Base-by-base conservation (phyloP, 306 rosid species). In the Cicer yamashitae region DNA sequence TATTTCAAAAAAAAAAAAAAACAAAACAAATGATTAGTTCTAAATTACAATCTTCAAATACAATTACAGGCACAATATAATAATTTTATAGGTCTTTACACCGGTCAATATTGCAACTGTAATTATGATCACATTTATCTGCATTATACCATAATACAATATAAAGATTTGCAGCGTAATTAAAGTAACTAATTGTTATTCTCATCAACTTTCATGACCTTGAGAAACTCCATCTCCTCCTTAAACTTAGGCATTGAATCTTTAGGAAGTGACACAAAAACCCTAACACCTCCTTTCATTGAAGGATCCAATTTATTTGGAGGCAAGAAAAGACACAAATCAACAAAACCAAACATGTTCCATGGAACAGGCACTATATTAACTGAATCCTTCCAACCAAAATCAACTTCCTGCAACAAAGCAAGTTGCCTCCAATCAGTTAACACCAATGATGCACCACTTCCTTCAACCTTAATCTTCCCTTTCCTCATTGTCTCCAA, bases 351-450 rank as follows among this genome's bases (percentile, higher is more conserved):
- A 76, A 85, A 69, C 60, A 81, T 75, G 82, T 85, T 79, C 83
- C 81, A 72, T 9, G 91, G 87, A 7, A 85, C 63, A 6, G 91
- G 79, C 3, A 82, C 53, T 14, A 85, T 59, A 54, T 88, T 85
- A 65, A 83, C 79, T 20, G 83, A 69, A 52, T 10, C 73, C 67
- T 84, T 85, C 78, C 86, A 81, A 43, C 91, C 91, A 68, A 88
- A 78, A 65, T 80, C 85, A 70, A 74, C 83, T 74, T 85, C 88
- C 44, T 83, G 83, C 76, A 83, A 17, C 72, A 88, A 85, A 41
- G 82, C 79, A 63, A 88, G 51, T 18, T 88, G 84, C 69, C 91
- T 79, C 89, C 91, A 88, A 81, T 88, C 88, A 10, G 89, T 88
- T 18, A 85, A 70, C 7, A 77, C 82, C 83, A 70, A 18, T 1